phyloP scores from a whole-genome alignment of 345 rosid species.

The Pelargonium nanum region DNA sequence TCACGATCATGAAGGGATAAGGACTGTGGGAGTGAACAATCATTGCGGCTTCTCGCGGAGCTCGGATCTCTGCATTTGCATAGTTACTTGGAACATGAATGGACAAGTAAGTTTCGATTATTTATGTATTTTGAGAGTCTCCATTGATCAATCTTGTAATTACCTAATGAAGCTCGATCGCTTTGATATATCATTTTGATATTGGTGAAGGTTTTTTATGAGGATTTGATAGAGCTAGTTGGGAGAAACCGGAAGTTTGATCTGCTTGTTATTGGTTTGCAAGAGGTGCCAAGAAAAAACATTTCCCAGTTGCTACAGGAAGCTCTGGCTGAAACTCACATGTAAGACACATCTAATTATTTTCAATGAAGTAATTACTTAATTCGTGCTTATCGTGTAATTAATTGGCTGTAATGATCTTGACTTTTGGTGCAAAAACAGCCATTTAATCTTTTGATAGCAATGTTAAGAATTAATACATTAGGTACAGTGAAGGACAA shows the following conservation, averaged over 20 bases:
- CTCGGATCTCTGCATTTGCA: slow-evolving; percentile 52
- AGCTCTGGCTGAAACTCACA: slow-evolving; percentile 30
- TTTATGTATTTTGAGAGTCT: background rate
- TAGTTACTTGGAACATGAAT: slow-evolving; percentile 75
- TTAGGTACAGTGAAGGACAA: no score
- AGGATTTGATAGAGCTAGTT: slow-evolving; percentile 35
- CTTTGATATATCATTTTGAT: background rate
- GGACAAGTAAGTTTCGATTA: slow-evolving; percentile 37
- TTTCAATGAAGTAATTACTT: background rate
- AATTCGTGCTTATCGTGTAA: background rate
- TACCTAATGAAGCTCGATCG: background rate
- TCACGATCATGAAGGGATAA: slow-evolving; percentile 35
- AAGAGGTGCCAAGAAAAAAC: slow-evolving; percentile 35
- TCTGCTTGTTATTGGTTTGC: slow-evolving; percentile 39
- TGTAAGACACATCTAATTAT: slow-evolving; percentile 14
- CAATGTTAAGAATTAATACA: no score
- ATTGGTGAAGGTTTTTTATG: slow-evolving; percentile 17
- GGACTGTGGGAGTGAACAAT: slow-evolving; percentile 26
- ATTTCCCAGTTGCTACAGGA: slow-evolving; percentile 22
- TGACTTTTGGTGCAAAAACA: background rate
- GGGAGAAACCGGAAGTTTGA: slow-evolving; percentile 32
- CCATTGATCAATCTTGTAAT: background rate
- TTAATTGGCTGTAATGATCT: background rate
- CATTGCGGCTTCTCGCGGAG: slow-evolving; percentile 35
- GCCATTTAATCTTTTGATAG: no score